Conservation (phyloP, 2,329 filamentous ascomycete species). For the Trichoderma polysporum region DNA sequence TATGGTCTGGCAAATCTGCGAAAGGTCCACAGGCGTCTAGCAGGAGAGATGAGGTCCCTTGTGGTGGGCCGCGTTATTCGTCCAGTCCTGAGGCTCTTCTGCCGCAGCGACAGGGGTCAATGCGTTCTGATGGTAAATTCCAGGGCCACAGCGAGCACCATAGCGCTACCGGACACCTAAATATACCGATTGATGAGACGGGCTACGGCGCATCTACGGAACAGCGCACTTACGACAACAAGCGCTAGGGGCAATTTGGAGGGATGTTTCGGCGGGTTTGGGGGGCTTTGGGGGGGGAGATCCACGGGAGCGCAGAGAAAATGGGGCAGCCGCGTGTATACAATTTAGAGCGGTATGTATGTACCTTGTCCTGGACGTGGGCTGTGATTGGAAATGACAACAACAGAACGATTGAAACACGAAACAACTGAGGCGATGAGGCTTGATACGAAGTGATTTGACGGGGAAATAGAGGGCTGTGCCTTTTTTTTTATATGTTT, state of each 20-base stretch:
- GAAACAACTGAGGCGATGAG: not conserved
- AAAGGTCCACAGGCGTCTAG: slow-evolving; percentile 19
- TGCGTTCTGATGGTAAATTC: not conserved
- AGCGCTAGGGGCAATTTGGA: not conserved
- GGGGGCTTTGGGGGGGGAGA: not conserved
- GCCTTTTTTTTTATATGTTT: not conserved
- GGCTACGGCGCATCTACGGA: slow-evolving; percentile 7
- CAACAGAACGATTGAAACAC: not conserved
- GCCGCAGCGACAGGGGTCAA: slow-evolving; percentile 5
- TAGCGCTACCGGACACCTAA: not conserved
- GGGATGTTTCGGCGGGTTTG: not conserved
- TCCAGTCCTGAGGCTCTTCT: slow-evolving; percentile 15
- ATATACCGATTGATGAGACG: not conserved
- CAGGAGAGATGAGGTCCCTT: slow-evolving; percentile 21
- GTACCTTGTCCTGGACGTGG: not conserved
- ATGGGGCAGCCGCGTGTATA: slow-evolving; percentile 6
- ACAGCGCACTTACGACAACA: slow-evolving; percentile 2
- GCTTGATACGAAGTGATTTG: not conserved
- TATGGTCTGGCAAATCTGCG: slow-evolving; percentile 21
- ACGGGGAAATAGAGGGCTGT: not conserved
- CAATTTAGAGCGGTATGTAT: not conserved
- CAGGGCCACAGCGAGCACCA: not conserved
- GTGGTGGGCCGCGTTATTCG: slow-evolving; percentile 19
- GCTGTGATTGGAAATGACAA: not conserved
- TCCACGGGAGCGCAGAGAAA: not conserved